Conservation (phyloP, 805 yeast species). For the Vanderwaltozyma tropicalis region DNA sequence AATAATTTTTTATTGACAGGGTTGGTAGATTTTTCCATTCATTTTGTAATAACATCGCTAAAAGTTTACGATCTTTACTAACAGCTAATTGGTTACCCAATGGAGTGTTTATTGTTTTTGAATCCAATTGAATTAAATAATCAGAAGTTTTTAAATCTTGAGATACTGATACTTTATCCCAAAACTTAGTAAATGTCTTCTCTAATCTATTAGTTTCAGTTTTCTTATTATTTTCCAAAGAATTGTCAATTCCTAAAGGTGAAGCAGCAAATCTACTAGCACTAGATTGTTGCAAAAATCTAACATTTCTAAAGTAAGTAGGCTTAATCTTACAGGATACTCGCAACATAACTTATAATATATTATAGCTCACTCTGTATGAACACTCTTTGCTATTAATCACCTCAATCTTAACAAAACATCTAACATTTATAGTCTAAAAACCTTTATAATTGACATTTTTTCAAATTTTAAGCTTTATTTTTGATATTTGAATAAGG, state of each 20-base stretch:
- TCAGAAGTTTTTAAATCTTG: constrained; percentile 26
- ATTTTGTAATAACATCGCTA: constrained; percentile 69
- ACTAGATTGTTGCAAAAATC: background rate
- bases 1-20: constrained; percentile 41
- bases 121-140: constrained; percentile 55
- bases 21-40: constrained; percentile 79
- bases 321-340: background rate
- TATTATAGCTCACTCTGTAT: background rate
- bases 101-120: constrained; percentile 75
- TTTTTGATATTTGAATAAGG: no score
- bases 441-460: no score
- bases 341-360: background rate
- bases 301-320: background rate
- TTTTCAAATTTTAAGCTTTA: no score
- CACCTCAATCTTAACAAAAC: no score
- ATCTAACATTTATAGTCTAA: no score
- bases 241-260: constrained; percentile 24
- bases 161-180: constrained; percentile 55
- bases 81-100: constrained; percentile 59
- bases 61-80: constrained; percentile 45
- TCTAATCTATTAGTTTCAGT: constrained; percentile 62
- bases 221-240: constrained; percentile 41
- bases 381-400: no score
- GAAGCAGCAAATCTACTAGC: constrained; percentile 1
- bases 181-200: constrained; percentile 61